Percentiles rank a stretch among this genome's conserved stretches.
Evolutionary conservation across 2,329 filamentous ascomycete species (phyloP).

Genomic region (Ceratocystis smalleyi): DNA sequence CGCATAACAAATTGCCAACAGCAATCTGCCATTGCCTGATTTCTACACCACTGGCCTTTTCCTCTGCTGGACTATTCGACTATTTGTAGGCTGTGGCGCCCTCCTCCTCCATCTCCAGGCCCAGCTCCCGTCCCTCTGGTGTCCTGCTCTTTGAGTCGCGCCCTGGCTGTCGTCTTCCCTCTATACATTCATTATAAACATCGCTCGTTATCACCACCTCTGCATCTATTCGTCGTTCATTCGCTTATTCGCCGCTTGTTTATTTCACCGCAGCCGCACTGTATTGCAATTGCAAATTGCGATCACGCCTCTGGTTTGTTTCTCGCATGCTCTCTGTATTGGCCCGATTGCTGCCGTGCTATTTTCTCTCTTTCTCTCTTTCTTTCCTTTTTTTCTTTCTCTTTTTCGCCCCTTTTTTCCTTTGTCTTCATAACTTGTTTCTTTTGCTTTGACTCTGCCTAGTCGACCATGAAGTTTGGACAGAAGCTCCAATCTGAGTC

Average conservation of each 20-base stretch:
- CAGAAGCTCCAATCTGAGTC: conserved; percentile 18
- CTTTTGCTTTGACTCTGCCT: not conserved
- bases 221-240: not conserved
- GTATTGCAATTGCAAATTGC: not conserved
- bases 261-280: not conserved
- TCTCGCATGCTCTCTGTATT: not conserved
- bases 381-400: not conserved
- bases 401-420: too few species aligned
- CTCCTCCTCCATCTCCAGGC: not conserved
- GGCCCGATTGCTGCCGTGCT: not conserved
- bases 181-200: not conserved
- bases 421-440: not conserved
- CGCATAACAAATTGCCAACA: not conserved
- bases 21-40: not conserved
- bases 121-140: not conserved
- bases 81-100: not conserved
- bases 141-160: not conserved
- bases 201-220: conserved; percentile 1
- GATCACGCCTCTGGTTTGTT: not conserved
- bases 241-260: not conserved
- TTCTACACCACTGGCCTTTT: not conserved
- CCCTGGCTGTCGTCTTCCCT: not conserved
- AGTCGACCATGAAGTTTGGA: conserved; percentile 27
- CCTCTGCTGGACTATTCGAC: not conserved
- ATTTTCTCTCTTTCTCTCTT: not conserved